Evolutionary conservation across 1,284 basidiomycete species (phyloP).

Genomic region (Ganoderma lingzhi): DNA sequence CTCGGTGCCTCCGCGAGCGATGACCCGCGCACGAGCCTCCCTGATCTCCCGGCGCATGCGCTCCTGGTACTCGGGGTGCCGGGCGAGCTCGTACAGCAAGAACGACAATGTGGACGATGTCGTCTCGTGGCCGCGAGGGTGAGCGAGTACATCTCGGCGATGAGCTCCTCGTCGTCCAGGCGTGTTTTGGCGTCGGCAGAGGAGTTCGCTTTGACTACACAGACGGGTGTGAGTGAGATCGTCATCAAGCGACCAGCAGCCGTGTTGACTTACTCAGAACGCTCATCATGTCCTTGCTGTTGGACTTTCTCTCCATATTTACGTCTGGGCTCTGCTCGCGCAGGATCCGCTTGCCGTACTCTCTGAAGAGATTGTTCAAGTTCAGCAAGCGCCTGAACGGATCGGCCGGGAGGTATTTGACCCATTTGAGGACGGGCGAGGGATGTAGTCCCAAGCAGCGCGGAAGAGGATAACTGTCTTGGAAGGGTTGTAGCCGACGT

Average conservation of each 20-base stretch:
- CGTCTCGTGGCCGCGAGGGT: constrained; percentile 38
- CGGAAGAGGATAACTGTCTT: constrained; percentile 33
- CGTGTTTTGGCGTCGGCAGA: constrained; percentile 51
- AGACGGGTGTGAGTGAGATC: background rate
- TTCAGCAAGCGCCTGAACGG: constrained; percentile 38
- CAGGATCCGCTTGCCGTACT: constrained; percentile 35
- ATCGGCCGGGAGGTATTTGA: constrained; percentile 38
- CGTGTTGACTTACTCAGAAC: constrained; percentile 45
- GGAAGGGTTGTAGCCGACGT: constrained; percentile 35
- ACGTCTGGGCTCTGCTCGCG: constrained; percentile 21
- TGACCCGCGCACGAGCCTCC: constrained; percentile 30
- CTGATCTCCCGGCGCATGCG: constrained; percentile 40
- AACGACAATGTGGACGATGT: constrained; percentile 37
- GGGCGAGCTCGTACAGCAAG: constrained; percentile 41
- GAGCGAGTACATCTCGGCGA: constrained; percentile 59
- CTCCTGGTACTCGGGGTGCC: constrained; percentile 40
- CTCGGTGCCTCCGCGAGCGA: constrained; percentile 36
- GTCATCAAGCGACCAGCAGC: no score
- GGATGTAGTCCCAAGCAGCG: constrained; percentile 39
- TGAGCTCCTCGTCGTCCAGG: constrained; percentile 54
- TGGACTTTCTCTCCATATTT: constrained; percentile 23
- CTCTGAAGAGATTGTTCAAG: constrained; percentile 33
- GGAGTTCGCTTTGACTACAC: constrained; percentile 59
- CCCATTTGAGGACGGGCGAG: constrained; percentile 27
- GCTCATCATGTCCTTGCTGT: constrained; percentile 48